Percentiles rank a stretch among this genome's conserved stretches.
Evolutionary conservation across 1,284 basidiomycete genomes (phyloP).

Genomic region (Uromyces viciae-fabae): DNA sequence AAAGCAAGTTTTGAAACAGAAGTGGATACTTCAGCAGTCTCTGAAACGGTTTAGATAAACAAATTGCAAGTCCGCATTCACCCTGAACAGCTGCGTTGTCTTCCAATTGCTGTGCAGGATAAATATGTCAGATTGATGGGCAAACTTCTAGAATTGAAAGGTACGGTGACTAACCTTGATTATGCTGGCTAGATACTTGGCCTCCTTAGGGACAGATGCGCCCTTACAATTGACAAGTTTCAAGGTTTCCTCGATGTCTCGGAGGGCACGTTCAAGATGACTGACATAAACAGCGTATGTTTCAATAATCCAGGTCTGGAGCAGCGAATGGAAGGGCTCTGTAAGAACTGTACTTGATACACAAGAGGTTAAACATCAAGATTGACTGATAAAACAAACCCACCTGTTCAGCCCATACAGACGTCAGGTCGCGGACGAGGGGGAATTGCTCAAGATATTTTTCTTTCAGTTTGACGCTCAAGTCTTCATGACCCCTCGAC

Average conservation of each 20-base stretch:
- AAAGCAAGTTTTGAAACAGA: conserved; percentile 83
- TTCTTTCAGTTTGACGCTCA: conserved; percentile 74
- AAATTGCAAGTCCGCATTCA: conserved; percentile 87
- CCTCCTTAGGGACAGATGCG: conserved; percentile 6
- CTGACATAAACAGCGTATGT: conserved; percentile 88
- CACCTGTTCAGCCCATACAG: conserved; percentile 87
- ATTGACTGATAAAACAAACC: conserved; percentile 13
- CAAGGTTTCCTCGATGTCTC: conserved; percentile 76
- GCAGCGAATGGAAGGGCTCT: conserved; percentile 14
- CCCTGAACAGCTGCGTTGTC: conserved; percentile 74
- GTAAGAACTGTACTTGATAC: background rate
- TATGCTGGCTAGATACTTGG: conserved; percentile 29
- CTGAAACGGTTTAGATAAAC: conserved; percentile 83
- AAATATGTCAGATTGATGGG: background rate
- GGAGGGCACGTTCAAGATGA: conserved; percentile 80
- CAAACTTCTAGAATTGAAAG: background rate
- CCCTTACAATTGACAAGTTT: conserved; percentile 59
- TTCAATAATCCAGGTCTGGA: conserved; percentile 79
- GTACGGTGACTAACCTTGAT: conserved; percentile 30
- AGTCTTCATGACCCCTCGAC: conserved; percentile 75
- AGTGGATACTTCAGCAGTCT: conserved; percentile 93
- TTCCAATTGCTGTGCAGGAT: conserved; percentile 61
- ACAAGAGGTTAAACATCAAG: too few relatives aligned
- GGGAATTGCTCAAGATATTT: conserved; percentile 89
- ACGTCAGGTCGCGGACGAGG: conserved; percentile 80